A percentile compares a stretch with the other conserved stretches of the same genome.
Conservation (phyloP, 2,329 filamentous ascomycete genomes). For the Rasamsonia emersonii region DNA sequence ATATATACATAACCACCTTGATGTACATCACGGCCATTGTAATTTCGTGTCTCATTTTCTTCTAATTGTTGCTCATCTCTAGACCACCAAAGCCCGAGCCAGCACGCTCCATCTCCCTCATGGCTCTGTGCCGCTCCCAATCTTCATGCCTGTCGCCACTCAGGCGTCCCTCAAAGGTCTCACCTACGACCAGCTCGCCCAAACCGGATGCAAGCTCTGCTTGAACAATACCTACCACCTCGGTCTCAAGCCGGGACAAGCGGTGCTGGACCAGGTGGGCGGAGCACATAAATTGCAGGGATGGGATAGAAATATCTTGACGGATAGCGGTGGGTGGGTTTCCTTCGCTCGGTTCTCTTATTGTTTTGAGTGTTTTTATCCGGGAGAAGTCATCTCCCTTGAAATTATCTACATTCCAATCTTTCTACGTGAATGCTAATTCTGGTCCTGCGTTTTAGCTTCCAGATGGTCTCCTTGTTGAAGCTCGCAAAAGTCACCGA, state of each 20-base stretch:
- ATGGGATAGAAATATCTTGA: conserved; percentile 93
- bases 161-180: conserved; percentile 93
- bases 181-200: conserved; percentile 83
- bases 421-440: neutral
- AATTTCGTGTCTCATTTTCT: conserved; percentile 1
- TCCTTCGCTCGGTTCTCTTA: conserved; percentile 1
- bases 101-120: conserved; percentile 83
- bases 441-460: conserved; percentile 46
- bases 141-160: conserved; percentile 98
- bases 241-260: conserved; percentile 87
- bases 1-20: too few species aligned
- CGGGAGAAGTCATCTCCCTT: neutral
- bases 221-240: conserved; percentile 98
- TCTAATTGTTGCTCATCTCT: neutral
- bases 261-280: conserved; percentile 75
- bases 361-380: conserved; percentile 1
- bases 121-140: conserved; percentile 78
- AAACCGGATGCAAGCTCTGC: conserved; percentile 81
- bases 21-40: conserved; percentile 6
- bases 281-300: conserved; percentile 91
- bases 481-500: conserved; percentile 91
- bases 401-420: too few species aligned
- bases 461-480: conserved; percentile 96
- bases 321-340: conserved; percentile 49
- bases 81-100: conserved; percentile 93